phyloP scores from a whole-genome alignment of 169 alveolate genomes.

The Plasmodium reichenowi region DNA sequence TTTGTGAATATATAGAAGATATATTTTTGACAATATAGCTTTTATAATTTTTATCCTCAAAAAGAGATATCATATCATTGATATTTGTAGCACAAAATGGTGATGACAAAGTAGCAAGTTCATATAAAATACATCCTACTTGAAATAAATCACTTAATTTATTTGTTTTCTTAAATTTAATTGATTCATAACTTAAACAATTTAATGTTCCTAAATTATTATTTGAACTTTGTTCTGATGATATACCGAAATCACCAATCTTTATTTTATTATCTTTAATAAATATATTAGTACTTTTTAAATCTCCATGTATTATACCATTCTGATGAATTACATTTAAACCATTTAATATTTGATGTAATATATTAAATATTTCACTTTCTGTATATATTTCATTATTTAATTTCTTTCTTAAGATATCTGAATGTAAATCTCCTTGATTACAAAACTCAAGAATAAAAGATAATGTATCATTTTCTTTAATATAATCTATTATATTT shows the following conservation, averaged over 20 bases:
- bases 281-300: slow-evolving; percentile 89
- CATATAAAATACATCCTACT: slow-evolving; percentile 81
- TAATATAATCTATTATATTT: slow-evolving; percentile 47
- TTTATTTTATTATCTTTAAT: slow-evolving; percentile 83
- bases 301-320: slow-evolving; percentile 89
- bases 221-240: slow-evolving; percentile 80
- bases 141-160: slow-evolving; percentile 79
- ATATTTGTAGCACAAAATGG: slow-evolving; percentile 73
- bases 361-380: slow-evolving; percentile 82
- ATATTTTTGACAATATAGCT: slow-evolving; percentile 45
- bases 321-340: slow-evolving; percentile 87
- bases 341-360: slow-evolving; percentile 87
- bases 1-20: slow-evolving; percentile 41
- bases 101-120: slow-evolving; percentile 78
- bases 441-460: slow-evolving; percentile 56
- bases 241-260: slow-evolving; percentile 89
- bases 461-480: slow-evolving; percentile 41
- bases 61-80: slow-evolving; percentile 49
- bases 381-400: slow-evolving; percentile 79
- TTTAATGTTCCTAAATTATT: slow-evolving; percentile 60
- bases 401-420: slow-evolving; percentile 51
- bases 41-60: slow-evolving; percentile 73
- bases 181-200: slow-evolving; percentile 74
- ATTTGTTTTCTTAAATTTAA: slow-evolving; percentile 59
- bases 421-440: slow-evolving; percentile 71